Conservation (phyloP, 1,139 yeast genomes). For the Eremothecium gossypii region DNA sequence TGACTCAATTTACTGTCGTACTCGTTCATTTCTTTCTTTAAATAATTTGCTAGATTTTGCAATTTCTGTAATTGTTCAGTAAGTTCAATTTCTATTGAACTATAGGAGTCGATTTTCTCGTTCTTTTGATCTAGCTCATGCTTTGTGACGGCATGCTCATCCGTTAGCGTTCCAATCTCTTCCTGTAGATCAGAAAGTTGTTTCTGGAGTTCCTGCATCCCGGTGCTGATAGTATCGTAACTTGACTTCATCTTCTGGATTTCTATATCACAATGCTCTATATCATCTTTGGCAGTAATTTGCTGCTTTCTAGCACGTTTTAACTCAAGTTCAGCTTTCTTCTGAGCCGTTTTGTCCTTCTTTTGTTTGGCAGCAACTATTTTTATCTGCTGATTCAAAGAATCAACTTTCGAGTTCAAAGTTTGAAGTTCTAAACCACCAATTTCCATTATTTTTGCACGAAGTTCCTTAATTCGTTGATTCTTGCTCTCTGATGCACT, state of each 20-base stretch:
- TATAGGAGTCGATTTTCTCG: conserved; percentile 48
- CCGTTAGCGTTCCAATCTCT: conserved; percentile 20
- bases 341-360: conserved; percentile 48
- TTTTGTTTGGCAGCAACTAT: conserved; percentile 52
- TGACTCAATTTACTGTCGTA: conserved; percentile 35
- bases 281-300: conserved; percentile 24
- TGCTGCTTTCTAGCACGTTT: conserved; percentile 45
- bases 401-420: conserved; percentile 76
- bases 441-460: conserved; percentile 75
- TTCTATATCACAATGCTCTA: conserved; percentile 39
- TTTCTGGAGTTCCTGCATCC: conserved; percentile 31
- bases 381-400: conserved; percentile 59
- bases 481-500: conserved; percentile 53
- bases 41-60: conserved; percentile 36
- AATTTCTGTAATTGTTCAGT: conserved; percentile 57
- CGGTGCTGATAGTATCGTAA: conserved; percentile 25
- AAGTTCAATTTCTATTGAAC: conserved; percentile 63
- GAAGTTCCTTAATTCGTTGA: conserved; percentile 46
- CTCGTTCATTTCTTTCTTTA: conserved; percentile 33
- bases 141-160: conserved; percentile 30
- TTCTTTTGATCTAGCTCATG: conserved; percentile 43
- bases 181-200: conserved; percentile 31
- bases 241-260: conserved; percentile 43
- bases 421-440: conserved; percentile 83
- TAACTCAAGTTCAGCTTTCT: conserved; percentile 61